A percentile compares a stretch with the other conserved stretches of the same genome.
phyloP scores from a whole-genome alignment of 805 yeast species.

The Ogataea sp. region DNA sequence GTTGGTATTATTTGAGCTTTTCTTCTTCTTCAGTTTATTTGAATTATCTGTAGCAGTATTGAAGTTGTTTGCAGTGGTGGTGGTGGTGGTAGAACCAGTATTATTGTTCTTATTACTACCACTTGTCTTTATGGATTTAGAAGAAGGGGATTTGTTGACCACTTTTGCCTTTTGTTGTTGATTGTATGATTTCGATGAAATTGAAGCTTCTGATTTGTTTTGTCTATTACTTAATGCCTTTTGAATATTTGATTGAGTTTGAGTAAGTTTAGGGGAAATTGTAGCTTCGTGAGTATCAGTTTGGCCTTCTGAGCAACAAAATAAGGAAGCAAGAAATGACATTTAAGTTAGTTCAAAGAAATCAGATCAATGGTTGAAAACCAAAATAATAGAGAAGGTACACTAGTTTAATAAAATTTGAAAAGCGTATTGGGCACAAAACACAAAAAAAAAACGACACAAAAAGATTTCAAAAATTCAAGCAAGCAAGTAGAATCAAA shows the following conservation, averaged over 20 bases:
- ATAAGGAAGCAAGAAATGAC: conserved; percentile 26
- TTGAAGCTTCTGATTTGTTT: not conserved
- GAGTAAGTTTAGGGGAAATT: conserved; percentile 17
- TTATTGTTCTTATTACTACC: too few relatives aligned
- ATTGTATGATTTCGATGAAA: not conserved
- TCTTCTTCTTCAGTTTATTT: not conserved
- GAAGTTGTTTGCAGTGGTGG: too few relatives aligned
- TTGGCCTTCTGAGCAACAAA: conserved; percentile 24
- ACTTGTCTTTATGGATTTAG: not conserved
- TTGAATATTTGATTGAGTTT: conserved; percentile 27
- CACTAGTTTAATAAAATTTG: too few relatives aligned
- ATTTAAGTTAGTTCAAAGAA: too few relatives aligned
- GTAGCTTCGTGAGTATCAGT: conserved; percentile 20
- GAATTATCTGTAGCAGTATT: too few relatives aligned
- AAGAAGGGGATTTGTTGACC: not conserved
- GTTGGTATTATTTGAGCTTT: conserved; percentile 2
- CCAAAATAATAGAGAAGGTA: too few relatives aligned
- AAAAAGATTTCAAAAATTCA: too few relatives aligned
- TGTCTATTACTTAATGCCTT: conserved; percentile 17
- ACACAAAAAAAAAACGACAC: too few relatives aligned
- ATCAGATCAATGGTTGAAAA: too few relatives aligned
- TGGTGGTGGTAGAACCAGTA: too few relatives aligned
- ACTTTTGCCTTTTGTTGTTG: not conserved
- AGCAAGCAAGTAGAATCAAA: too few relatives aligned
- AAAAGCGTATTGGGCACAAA: too few relatives aligned